Evolutionary conservation across 1,284 basidiomycete species (phyloP).

Genomic region (Rugosomyces carneus): DNA sequence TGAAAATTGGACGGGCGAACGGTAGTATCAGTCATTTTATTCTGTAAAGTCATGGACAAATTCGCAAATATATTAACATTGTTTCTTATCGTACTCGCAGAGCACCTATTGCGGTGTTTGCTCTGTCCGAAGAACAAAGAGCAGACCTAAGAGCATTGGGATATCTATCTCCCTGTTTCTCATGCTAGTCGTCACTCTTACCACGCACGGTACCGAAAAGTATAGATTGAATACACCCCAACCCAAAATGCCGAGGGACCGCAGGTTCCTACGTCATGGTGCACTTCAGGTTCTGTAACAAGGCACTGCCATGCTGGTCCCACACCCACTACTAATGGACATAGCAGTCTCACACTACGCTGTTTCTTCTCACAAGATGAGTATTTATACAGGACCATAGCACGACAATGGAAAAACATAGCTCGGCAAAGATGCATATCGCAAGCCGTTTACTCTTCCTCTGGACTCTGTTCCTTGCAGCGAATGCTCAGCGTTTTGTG

Average conservation of each 20-base stretch:
- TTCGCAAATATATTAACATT: background rate
- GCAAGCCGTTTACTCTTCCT: slow-evolving; percentile 10
- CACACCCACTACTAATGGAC: background rate
- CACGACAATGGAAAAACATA: background rate
- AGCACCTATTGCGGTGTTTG: background rate
- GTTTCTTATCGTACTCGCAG: background rate
- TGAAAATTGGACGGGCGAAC: background rate
- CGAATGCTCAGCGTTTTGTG: slow-evolving; percentile 32
- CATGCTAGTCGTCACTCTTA: background rate
- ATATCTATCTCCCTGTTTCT: background rate
- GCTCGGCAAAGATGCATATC: slow-evolving; percentile 8
- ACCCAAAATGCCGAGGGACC: background rate
- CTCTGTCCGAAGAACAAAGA: background rate
- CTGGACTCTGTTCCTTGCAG: slow-evolving; percentile 17
- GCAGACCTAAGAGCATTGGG: background rate
- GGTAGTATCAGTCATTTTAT: background rate
- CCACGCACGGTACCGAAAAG: background rate
- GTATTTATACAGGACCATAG: background rate
- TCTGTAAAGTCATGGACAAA: background rate
- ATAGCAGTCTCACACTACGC: background rate
- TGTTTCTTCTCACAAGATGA: background rate
- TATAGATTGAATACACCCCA: background rate
- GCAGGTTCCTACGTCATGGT: background rate
- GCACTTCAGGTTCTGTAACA: background rate
- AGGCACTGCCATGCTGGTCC: background rate